Base-by-base conservation (phyloP, 2,329 filamentous ascomycete genomes). In the Penicillium vulpinum region DNA sequence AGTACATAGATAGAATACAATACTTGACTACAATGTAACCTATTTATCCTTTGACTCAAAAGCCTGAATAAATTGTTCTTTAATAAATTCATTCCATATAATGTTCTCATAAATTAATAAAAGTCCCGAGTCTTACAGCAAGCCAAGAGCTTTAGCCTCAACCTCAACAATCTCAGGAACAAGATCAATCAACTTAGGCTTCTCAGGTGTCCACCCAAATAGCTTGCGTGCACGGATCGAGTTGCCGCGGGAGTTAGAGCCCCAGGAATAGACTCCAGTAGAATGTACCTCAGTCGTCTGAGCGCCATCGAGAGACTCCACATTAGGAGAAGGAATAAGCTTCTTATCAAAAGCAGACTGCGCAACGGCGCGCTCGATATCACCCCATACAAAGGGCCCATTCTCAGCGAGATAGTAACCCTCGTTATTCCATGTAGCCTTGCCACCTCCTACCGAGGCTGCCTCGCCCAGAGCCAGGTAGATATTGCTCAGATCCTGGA, bases 91-190 rank as follows among this genome's bases (percentile, higher is more conserved):
- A 13, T 46, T 24, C 24, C 9, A 31, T 18, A 28, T 18, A 15
- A 8, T 21, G 2, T 21, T 31, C n/a, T 31, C 28, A 21, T 7
- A 15, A 24, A 24, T n/a, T n/a, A 46, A 35, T 9, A n/a, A 11
- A 31, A 26, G 21, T 41, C 10, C 13, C 8, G 9, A 24, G 11
- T 26, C 28, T 62, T 35, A 63, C 54, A 77, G 45, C 39, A 56
- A 56, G 1, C 75, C 75, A 39, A 77, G 62, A 24, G 54, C 63
- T 59, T 70, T 75, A 3, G 76, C 77, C 59, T 85, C 81, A 24
- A 69, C 61, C 31, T 82, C 78, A 0, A 89, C 78, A 46, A 84
- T 80, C 2, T 75, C 75, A 3, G 81, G 79, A 28, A 89, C 72
- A 49, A 82, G 75, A 11, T 86, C 82, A 57, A 80, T 70, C 51